Evolutionary conservation across 2,329 filamentous ascomycete species (phyloP), one percentile per base, ranked within the genome.

Genomic region (Cucurbitaria berberidis): DNA sequence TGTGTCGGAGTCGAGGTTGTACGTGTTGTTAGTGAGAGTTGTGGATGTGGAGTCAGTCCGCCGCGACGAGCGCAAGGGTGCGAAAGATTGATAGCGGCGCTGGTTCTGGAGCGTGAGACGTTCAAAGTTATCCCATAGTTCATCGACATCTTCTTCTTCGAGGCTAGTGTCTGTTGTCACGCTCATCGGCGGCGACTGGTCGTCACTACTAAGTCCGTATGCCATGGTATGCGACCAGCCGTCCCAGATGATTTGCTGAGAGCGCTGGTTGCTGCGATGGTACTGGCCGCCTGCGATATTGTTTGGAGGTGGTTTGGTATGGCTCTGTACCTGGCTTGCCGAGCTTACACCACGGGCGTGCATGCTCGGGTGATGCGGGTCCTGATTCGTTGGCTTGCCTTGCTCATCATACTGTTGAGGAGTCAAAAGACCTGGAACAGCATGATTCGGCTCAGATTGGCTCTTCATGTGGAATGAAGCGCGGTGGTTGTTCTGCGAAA

Each of bases 381-480:
- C 70, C 24, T 67, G 61, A 30, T 66, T 68, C 5, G 63, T 66
- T 5, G 67, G 70, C 3, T 70, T 65, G 11, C 72, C 70, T 57
- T 74, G 67, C 35, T 73, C 68, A 51, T 74, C 70, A 44, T 73
- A 67, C 9, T 68, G 67, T 24, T 74, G 69, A 1, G 73, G 73
- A 8, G 72, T 75, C 1, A 76, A 53, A 5, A 76, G 62, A 13
- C 73, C 73, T 22, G 72, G 69, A 4, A 74, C 66, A 11, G 68
- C 59, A 29, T 75, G 72, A 27, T 74, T 75, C 10, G 74, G 74
- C 42, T 76, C 74, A 1, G 74, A 77, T 45, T 76, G 74, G 11
- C 73, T 75, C 45, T 76, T 75, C 47, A 68, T 73, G 45, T 77
- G 74, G 44, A 72, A 74, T 0, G 72, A 75, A 19, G 69, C 67